Conservation (phyloP, 805 yeast species). For the Metschnikowia chrysomelidarum region DNA sequence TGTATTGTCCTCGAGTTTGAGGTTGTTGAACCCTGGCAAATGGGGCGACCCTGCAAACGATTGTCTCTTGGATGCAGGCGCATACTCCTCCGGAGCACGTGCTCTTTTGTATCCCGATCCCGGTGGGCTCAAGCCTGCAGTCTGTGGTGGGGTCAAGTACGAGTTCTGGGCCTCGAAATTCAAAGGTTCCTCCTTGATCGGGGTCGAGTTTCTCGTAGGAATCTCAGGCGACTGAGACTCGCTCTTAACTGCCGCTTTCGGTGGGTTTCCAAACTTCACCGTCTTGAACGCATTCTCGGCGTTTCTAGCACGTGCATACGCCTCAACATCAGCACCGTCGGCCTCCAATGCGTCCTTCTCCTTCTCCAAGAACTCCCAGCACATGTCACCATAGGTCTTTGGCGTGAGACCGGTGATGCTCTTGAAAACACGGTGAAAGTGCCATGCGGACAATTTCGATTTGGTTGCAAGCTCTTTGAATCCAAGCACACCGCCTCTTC, state of each 20-base stretch:
- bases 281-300: background rate
- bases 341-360: conserved; percentile 13
- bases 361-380: conserved; percentile 57
- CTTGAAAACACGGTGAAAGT: conserved; percentile 87
- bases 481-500: conserved; percentile 77
- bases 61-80: conserved; percentile 14
- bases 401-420: conserved; percentile 85
- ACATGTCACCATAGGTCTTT: conserved; percentile 82
- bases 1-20: conserved; percentile 11
- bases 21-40: conserved; percentile 8
- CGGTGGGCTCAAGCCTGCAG: conserved; percentile 2
- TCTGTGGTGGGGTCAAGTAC: conserved; percentile 9
- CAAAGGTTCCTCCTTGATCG: conserved; percentile 6
- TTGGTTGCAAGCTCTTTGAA: conserved; percentile 87
- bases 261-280: too few species aligned
- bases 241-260: background rate
- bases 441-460: conserved; percentile 86
- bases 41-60: conserved; percentile 6
- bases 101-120: conserved; percentile 9
- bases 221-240: background rate
- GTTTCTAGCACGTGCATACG: background rate
- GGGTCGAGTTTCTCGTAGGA: conserved; percentile 2
- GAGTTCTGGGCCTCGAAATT: conserved; percentile 3
- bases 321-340: background rate
- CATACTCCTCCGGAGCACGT: conserved; percentile 6